These are phyloP conservation scores for Penicillium subrubescens DNA, from an alignment of 495 filamentous ascomycete species.

Conservation along the genomic window DNA sequence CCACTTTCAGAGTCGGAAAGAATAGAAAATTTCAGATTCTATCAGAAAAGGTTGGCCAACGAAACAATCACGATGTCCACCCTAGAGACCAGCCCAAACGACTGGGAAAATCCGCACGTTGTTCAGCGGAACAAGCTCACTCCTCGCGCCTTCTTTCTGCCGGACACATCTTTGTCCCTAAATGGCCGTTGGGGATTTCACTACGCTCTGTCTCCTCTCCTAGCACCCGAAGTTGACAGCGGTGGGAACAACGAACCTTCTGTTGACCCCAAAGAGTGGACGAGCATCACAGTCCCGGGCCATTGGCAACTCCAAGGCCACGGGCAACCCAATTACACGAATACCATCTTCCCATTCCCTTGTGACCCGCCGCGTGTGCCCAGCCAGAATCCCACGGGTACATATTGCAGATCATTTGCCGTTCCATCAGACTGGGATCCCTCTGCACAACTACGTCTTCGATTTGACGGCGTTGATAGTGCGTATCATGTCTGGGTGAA, in stretches of 20 bases:
- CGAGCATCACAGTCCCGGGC: not conserved
- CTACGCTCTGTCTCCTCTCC: not conserved
- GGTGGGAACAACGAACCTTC: not conserved
- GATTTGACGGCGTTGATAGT: not conserved
- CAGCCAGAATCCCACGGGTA: slow-evolving; percentile 62
- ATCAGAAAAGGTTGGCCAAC: not conserved
- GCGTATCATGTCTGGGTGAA: slow-evolving; percentile 2
- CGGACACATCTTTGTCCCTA: not conserved
- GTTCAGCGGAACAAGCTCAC: not conserved
- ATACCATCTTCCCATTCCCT: slow-evolving; percentile 53
- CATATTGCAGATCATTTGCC: slow-evolving; percentile 56
- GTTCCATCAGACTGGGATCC: slow-evolving; percentile 37
- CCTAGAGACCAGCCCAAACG: not conserved
- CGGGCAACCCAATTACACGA: not conserved
- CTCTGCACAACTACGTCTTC: not conserved
- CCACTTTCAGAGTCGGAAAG: not conserved
- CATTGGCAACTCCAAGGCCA: not conserved
- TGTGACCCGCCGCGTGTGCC: slow-evolving; percentile 60
- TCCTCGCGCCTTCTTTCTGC: not conserved
- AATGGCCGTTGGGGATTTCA: not conserved
- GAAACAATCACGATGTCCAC: not conserved
- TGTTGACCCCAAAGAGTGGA: not conserved
- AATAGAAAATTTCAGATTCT: not conserved
- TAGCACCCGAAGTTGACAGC: not conserved
- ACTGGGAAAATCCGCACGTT: not conserved